Conservation (phyloP, 805 yeast species). For the Cyberlindnera americana region DNA sequence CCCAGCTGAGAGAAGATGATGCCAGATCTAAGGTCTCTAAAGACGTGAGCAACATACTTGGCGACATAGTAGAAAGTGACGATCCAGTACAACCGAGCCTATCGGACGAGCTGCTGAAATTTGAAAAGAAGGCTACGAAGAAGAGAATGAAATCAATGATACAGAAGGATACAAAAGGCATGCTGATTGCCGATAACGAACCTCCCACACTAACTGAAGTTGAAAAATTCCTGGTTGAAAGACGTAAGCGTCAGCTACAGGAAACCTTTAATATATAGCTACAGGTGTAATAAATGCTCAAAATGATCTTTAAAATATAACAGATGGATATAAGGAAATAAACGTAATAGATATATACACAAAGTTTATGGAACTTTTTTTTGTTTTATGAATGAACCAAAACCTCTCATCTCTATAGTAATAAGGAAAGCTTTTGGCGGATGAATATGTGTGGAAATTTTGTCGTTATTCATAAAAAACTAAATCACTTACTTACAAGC, state of each 20-base stretch:
- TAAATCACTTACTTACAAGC: constrained; percentile 47
- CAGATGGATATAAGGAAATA: neutral
- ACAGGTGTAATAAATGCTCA: neutral
- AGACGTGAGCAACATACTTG: constrained; percentile 1
- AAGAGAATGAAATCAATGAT: constrained; percentile 16
- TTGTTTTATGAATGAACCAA: neutral
- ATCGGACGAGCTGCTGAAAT: constrained; percentile 27
- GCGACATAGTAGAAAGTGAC: constrained; percentile 3
- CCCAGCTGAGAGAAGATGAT: neutral
- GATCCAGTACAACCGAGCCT: neutral
- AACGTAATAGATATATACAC: constrained; percentile 7
- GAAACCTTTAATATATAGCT: constrained; percentile 6
- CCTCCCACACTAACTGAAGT: constrained; percentile 13
- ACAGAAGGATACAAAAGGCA: neutral
- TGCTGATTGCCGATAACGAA: constrained; percentile 4
- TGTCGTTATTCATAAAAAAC: constrained; percentile 11
- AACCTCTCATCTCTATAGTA: neutral
- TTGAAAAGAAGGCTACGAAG: constrained; percentile 29
- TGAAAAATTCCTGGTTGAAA: constrained; percentile 18
- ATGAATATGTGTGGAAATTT: neutral
- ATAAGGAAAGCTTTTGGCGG: neutral
- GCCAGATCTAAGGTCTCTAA: neutral
- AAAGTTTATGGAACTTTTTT: constrained; percentile 1
- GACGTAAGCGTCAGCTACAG: constrained; percentile 16
- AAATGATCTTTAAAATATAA: too few relatives aligned